Evolutionary conservation across 768 basidiomycete species (phyloP).

Genomic region (Leccinum longicurvipes): DNA sequence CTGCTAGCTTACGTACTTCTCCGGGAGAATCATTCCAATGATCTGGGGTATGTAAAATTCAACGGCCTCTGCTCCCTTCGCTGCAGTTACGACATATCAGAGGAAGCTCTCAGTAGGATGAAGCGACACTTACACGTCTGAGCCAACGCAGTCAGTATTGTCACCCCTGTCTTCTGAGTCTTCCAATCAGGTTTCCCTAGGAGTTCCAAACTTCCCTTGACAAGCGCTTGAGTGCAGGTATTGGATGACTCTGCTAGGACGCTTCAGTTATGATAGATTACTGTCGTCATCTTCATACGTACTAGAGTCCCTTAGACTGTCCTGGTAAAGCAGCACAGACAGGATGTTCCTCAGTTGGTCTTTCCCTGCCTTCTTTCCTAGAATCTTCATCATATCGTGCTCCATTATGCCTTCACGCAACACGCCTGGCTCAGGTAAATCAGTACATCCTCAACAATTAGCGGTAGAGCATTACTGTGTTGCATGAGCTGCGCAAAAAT

Average conservation of each 20-base stretch:
- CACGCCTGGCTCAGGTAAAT: slow-evolving; percentile 6
- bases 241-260: slow-evolving; percentile 1
- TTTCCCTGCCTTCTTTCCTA: slow-evolving; percentile 14
- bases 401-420: slow-evolving; percentile 12
- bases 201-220: slow-evolving; percentile 7
- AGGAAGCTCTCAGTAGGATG: not conserved
- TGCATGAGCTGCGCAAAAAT: slow-evolving; percentile 21
- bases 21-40: not conserved
- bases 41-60: not conserved
- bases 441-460: not conserved
- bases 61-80: not conserved
- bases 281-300: no score
- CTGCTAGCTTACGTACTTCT: not conserved
- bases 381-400: slow-evolving; percentile 17
- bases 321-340: slow-evolving; percentile 22
- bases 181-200: slow-evolving; percentile 14
- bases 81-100: not conserved
- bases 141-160: slow-evolving; percentile 21
- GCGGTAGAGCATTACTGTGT: slow-evolving; percentile 8
- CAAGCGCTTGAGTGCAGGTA: slow-evolving; percentile 13
- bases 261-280: not conserved
- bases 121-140: slow-evolving; percentile 12
- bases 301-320: slow-evolving; percentile 16
- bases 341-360: slow-evolving; percentile 16
- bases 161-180: slow-evolving; percentile 22